A percentile compares a stretch with the other conserved stretches of the same genome.
Conservation (phyloP, 495 filamentous ascomycete species). For the Neurospora sp. region DNA sequence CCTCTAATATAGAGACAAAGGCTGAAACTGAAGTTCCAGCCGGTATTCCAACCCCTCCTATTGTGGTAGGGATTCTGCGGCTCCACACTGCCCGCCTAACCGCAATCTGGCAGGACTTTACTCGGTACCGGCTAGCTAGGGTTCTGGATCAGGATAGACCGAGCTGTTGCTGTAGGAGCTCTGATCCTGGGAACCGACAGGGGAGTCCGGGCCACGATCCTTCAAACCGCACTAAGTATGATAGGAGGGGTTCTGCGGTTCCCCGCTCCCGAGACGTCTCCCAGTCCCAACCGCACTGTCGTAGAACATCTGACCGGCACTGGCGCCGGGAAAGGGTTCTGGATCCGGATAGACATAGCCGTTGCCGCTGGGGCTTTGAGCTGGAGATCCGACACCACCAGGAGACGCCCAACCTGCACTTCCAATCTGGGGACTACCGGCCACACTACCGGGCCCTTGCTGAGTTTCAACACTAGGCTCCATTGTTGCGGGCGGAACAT, state of each 20-base stretch:
- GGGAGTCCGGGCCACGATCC: conserved; percentile 28
- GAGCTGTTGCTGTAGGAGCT: neutral
- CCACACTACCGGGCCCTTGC: conserved; percentile 52
- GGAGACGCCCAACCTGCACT: conserved; percentile 68
- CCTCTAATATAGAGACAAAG: neutral
- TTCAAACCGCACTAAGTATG: conserved; percentile 20
- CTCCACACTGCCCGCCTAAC: neutral
- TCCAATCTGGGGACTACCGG: conserved; percentile 63
- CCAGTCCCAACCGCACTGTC: conserved; percentile 46
- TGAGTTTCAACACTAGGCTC: conserved; percentile 80
- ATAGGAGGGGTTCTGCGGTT: conserved; percentile 53
- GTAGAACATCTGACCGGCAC: conserved; percentile 53
- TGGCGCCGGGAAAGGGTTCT: conserved; percentile 45
- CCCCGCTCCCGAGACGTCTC: conserved; percentile 58
- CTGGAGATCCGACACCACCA: conserved; percentile 54
- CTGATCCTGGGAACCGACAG: conserved; percentile 24
- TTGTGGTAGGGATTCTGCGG: neutral
- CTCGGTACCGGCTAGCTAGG: neutral
- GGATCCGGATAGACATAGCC: conserved; percentile 65
- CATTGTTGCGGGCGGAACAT: conserved; percentile 74
- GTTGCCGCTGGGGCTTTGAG: conserved; percentile 44
- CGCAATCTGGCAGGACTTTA: neutral
- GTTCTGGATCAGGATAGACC: neutral
- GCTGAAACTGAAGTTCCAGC: neutral
- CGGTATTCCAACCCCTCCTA: neutral